These are phyloP conservation scores for Ostreobium quekettii DNA, from an alignment of 139 green algal species.

Conservation along the genomic window DNA sequence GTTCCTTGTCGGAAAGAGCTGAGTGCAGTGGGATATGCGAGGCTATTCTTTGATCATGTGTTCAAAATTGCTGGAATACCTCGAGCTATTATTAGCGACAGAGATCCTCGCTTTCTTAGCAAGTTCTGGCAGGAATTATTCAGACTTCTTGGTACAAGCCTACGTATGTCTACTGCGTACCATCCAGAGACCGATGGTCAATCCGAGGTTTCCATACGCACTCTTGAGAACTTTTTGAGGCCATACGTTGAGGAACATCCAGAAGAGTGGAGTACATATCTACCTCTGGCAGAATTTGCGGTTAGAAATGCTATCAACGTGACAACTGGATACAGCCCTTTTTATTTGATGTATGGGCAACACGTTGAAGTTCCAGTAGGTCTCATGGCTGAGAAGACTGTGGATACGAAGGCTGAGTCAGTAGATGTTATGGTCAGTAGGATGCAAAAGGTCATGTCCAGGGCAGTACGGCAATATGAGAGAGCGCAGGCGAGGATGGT, in stretches of 20 bases:
- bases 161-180: conserved; percentile 40
- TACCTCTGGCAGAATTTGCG: conserved; percentile 26
- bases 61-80: conserved; percentile 39
- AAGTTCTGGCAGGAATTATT: conserved; percentile 37
- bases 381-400: neutral
- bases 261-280: conserved; percentile 29
- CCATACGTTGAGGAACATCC: conserved; percentile 20
- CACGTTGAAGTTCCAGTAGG: conserved; percentile 12
- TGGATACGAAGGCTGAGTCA: neutral
- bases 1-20: conserved; percentile 24
- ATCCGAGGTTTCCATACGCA: conserved; percentile 46
- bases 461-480: conserved; percentile 6
- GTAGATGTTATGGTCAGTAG: conserved; percentile 1
- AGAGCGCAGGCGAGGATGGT: conserved; percentile 20
- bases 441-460: neutral
- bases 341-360: conserved; percentile 27
- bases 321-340: conserved; percentile 15
- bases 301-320: conserved; percentile 22
- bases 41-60: conserved; percentile 35
- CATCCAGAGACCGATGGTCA: conserved; percentile 59
- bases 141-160: conserved; percentile 27
- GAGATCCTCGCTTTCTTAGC: conserved; percentile 38
- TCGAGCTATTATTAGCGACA: conserved; percentile 42
- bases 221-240: conserved; percentile 37
- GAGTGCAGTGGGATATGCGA: conserved; percentile 15